Base-by-base conservation (phyloP, 306 rosid species). In the Biancaea sappan region DNA sequence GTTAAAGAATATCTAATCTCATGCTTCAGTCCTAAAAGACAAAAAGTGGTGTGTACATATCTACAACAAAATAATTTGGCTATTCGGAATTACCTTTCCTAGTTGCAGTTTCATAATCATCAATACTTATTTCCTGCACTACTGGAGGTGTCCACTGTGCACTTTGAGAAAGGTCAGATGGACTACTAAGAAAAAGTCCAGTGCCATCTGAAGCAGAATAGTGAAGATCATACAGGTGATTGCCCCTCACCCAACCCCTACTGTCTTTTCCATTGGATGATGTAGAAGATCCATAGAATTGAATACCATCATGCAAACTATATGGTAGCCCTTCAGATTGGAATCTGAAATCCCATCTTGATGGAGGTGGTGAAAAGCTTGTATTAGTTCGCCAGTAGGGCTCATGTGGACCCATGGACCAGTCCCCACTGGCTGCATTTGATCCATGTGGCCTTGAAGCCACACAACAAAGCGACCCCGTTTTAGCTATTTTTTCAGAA, bases 381-480 rank as follows among this genome's bases (percentile, higher is more conserved):
- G 98, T 83, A 80, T 94, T 94, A 2, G 97, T 94, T 64, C 77
- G 88, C 99, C 99, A 94, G 73, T 87, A 92, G 21, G 98, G 96
- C 77, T 94, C 97, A 4, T 84, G 85, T 18, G 97, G 91, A 64
- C 88, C 99, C 83, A 92, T 26, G 8, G 99, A 92, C 96, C 99
- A 94, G 60, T 92, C 97, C 92, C 92, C 73, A 82, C 91, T 90
- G 81, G 86, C 87, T 3, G 99, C 83, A 82, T 81, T 89, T 22
- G 96, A 88, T 75, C 92, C 97, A 88, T 92, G 99, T 87, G 97
- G 96, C 96, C 99, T 90, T 69, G 99, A 85, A 85, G 98, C 98
- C 96, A 94, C 97, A 90, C 96, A 94, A 88, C 97, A 94, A 77
- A 94, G 97, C 9, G 98, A 92, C 91, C 98, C 98, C 99, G 93